These are phyloP conservation scores for Candida nemodendra DNA, from an alignment of 805 yeast species.

Conservation along the genomic window DNA sequence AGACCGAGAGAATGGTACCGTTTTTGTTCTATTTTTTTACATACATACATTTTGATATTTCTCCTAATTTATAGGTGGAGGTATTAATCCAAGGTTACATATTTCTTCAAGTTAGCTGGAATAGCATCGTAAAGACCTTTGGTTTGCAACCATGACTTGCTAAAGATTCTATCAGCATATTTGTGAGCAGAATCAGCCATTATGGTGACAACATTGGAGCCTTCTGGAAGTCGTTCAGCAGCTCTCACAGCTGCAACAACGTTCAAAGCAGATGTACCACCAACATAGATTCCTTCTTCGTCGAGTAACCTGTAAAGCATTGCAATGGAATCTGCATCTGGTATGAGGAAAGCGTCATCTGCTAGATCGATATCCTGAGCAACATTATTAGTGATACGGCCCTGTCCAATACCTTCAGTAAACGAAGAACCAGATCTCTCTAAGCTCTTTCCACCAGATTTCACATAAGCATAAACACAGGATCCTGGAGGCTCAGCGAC, in stretches of 20 bases:
- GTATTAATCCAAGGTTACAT: constrained; percentile 47
- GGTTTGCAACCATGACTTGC: constrained; percentile 69
- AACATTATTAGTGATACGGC: constrained; percentile 83
- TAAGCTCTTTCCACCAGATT: constrained; percentile 62
- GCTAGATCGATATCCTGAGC: constrained; percentile 66
- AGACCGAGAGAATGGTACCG: background rate
- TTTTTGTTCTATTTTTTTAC: too few species aligned
- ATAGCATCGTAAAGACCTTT: constrained; percentile 65
- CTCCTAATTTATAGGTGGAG: background rate
- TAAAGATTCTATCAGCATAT: constrained; percentile 78
- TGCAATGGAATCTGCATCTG: constrained; percentile 76
- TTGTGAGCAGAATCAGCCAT: constrained; percentile 89
- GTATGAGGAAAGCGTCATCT: constrained; percentile 77
- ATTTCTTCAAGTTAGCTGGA: constrained; percentile 70
- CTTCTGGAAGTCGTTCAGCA: constrained; percentile 74
- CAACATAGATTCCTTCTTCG: constrained; percentile 87
- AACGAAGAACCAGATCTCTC: constrained; percentile 81
- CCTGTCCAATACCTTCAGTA: constrained; percentile 97
- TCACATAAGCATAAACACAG: constrained; percentile 74
- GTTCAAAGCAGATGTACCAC: constrained; percentile 88
- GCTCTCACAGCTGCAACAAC: constrained; percentile 85
- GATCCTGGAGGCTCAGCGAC: constrained; percentile 96
- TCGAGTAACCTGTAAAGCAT: constrained; percentile 83
- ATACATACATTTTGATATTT: too few species aligned
- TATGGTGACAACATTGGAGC: constrained; percentile 81